phyloP scores from a whole-genome alignment of 805 yeast species.

The Lachancea dasiensis region DNA sequence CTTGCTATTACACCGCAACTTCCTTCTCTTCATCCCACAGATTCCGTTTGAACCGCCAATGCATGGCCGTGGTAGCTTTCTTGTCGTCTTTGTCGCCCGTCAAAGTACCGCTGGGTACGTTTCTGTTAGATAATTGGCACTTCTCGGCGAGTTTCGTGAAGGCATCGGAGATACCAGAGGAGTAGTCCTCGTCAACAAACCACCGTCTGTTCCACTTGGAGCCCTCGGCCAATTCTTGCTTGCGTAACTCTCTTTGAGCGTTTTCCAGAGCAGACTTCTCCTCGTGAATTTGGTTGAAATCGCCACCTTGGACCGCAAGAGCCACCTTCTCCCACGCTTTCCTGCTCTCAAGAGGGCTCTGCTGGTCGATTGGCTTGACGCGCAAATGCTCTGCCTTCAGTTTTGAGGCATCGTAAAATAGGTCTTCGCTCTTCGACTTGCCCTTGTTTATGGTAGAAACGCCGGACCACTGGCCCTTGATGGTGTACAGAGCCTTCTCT shows the following conservation, averaged over 20 bases:
- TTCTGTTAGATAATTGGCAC: constrained; percentile 53
- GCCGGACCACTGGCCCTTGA: constrained; percentile 91
- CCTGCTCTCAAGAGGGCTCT: constrained; percentile 76
- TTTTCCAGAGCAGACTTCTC: constrained; percentile 79
- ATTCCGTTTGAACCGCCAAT: constrained; percentile 63
- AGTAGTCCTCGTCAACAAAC: constrained; percentile 53
- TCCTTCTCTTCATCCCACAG: constrained; percentile 58
- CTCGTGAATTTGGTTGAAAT: constrained; percentile 66
- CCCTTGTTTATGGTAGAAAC: constrained; percentile 60
- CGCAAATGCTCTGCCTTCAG: constrained; percentile 47
- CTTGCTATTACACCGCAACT: constrained; percentile 36
- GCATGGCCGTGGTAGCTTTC: constrained; percentile 38
- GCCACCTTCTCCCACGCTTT: constrained; percentile 90
- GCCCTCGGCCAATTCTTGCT: constrained; percentile 60
- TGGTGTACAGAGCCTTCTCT: constrained; percentile 67
- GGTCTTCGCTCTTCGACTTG: constrained; percentile 38
- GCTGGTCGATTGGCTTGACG: constrained; percentile 80
- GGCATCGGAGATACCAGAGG: constrained; percentile 31
- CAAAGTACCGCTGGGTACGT: constrained; percentile 62
- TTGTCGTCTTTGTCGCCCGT: constrained; percentile 51
- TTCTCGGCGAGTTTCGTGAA: constrained; percentile 39
- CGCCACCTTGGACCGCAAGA: constrained; percentile 69
- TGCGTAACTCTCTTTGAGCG: constrained; percentile 76
- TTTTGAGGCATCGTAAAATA: constrained; percentile 59
- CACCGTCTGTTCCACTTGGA: constrained; percentile 73